phyloP scores from a whole-genome alignment of 2,329 filamentous ascomycete species.

The Ceratocystis alfenasii region DNA sequence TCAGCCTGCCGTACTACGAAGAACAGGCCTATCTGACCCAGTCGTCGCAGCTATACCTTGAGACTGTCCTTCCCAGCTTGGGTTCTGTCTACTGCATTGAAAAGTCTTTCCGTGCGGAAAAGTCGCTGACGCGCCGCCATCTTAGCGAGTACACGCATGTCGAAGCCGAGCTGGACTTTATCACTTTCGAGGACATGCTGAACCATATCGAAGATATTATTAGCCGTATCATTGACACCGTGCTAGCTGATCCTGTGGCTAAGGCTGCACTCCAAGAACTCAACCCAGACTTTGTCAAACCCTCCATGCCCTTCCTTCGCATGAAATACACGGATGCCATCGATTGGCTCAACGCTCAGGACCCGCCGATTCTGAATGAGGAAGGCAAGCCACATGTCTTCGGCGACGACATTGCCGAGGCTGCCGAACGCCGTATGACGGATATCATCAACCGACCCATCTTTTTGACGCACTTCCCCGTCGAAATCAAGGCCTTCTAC shows the following conservation, averaged over 20 bases:
- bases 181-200: slow-evolving; percentile 81
- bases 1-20: slow-evolving; percentile 79
- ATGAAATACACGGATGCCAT: slow-evolving; percentile 95
- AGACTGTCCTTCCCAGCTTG: slow-evolving; percentile 80
- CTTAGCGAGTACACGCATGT: slow-evolving; percentile 94
- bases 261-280: slow-evolving; percentile 66
- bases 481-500: slow-evolving; percentile 97
- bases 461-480: slow-evolving; percentile 93
- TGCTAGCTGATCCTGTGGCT: slow-evolving; percentile 60
- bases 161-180: slow-evolving; percentile 92
- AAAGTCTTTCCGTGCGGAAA: slow-evolving; percentile 97
- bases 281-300: slow-evolving; percentile 80
- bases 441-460: slow-evolving; percentile 93
- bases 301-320: slow-evolving; percentile 75
- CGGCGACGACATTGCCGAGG: slow-evolving; percentile 95
- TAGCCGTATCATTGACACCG: slow-evolving; percentile 70
- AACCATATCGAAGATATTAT: slow-evolving; percentile 76
- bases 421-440: slow-evolving; percentile 92
- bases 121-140: slow-evolving; percentile 86
- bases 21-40: slow-evolving; percentile 90
- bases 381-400: slow-evolving; percentile 82
- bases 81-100: slow-evolving; percentile 97
- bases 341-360: slow-evolving; percentile 79
- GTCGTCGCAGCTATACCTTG: slow-evolving; percentile 92
- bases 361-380: slow-evolving; percentile 72